phyloP scores from a whole-genome alignment of 2,329 filamentous ascomycete genomes.

The Colletotrichum sp. region DNA sequence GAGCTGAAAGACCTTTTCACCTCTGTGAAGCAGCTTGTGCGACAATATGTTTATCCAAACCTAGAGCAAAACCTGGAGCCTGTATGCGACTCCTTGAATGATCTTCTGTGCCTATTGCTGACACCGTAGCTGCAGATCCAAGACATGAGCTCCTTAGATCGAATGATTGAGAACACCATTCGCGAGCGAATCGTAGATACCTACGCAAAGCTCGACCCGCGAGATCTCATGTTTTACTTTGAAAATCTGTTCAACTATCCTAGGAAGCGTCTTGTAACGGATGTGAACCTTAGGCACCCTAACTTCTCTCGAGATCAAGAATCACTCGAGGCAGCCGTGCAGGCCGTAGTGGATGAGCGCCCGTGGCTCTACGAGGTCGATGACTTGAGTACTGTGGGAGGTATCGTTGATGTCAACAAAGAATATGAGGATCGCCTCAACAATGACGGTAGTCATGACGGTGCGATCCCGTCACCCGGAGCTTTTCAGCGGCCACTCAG shows the following conservation, averaged over 20 bases:
- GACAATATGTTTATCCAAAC: conserved; percentile 51
- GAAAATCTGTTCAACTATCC: conserved; percentile 51
- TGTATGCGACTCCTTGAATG: conserved; percentile 29
- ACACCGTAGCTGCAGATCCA: neutral
- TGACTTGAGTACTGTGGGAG: conserved; percentile 36
- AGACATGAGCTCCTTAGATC: conserved; percentile 6
- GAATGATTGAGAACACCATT: conserved; percentile 20
- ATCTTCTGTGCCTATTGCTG: neutral
- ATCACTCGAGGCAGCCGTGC: conserved; percentile 44
- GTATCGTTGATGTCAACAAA: conserved; percentile 45
- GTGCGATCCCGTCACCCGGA: conserved; percentile 34
- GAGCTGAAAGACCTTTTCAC: conserved; percentile 51
- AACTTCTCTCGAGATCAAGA: conserved; percentile 51
- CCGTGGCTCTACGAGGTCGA: conserved; percentile 34
- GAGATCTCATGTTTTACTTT: conserved; percentile 54
- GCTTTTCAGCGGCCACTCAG: conserved; percentile 33
- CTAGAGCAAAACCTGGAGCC: conserved; percentile 39
- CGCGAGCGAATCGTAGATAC: conserved; percentile 43
- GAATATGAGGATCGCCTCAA: conserved; percentile 38
- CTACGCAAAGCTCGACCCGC: conserved; percentile 55
- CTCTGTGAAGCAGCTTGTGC: conserved; percentile 48
- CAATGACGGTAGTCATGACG: conserved; percentile 42
- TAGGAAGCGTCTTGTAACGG: conserved; percentile 47
- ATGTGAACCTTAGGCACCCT: conserved; percentile 43
- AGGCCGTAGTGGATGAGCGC: conserved; percentile 42